phyloP scores from a whole-genome alignment of 2,329 filamentous ascomycete genomes.

The Colletotrichum sp. region DNA sequence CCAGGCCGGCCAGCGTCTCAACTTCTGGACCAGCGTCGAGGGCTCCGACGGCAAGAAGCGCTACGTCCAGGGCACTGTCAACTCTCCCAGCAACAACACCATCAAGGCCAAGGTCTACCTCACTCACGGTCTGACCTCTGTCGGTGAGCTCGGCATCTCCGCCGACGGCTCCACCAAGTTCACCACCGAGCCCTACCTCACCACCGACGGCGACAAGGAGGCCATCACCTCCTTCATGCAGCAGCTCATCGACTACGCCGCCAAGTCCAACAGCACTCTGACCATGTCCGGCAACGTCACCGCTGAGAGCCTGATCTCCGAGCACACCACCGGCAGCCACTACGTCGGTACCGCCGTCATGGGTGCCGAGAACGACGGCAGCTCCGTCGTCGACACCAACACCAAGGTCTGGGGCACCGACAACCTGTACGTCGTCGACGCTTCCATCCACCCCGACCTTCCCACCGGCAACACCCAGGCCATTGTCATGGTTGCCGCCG shows the following conservation, averaged over 20 bases:
- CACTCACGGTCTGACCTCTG: slow-evolving; percentile 53
- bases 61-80: slow-evolving; percentile 51
- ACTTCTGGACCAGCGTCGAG: slow-evolving; percentile 50
- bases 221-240: slow-evolving; percentile 31
- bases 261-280: slow-evolving; percentile 26
- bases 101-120: slow-evolving; percentile 56
- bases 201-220: slow-evolving; percentile 32
- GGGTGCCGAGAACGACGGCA: slow-evolving; percentile 53
- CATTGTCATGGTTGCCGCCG: slow-evolving; percentile 23
- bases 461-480: slow-evolving; percentile 23
- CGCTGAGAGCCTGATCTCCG: slow-evolving; percentile 27
- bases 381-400: slow-evolving; percentile 59
- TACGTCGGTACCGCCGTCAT: slow-evolving; percentile 48
- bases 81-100: slow-evolving; percentile 43
- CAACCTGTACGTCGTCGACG: slow-evolving; percentile 67
- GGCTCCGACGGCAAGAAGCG: slow-evolving; percentile 41
- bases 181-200: slow-evolving; percentile 36
- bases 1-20: slow-evolving; percentile 49
- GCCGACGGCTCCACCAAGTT: slow-evolving; percentile 45
- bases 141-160: slow-evolving; percentile 49
- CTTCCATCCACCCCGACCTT: slow-evolving; percentile 61
- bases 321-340: slow-evolving; percentile 31
- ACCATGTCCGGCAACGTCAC: slow-evolving; percentile 24
- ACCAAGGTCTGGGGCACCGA: slow-evolving; percentile 65
- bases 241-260: slow-evolving; percentile 29